Evolutionary conservation across 1,139 yeast species (phyloP), one percentile per base, ranked within the genome.

Genomic region (Yamadazyma trypodendri): DNA sequence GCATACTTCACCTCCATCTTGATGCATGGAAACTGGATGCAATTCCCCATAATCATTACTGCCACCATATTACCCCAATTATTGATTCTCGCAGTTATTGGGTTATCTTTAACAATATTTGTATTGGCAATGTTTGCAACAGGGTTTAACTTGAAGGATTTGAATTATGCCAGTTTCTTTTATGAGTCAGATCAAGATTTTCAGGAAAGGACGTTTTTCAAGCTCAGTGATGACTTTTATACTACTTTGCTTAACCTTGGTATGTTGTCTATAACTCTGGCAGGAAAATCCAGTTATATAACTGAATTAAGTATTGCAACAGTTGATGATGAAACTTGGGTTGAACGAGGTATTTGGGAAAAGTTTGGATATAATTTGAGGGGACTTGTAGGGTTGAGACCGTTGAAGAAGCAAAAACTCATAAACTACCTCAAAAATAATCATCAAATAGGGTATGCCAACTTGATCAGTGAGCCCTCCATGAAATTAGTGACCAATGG

Each of bases 201-300:
- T 24, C 46, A 44, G 27, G 42, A 44, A 24, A 38, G 49, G n/a
- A 36, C 43, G 9, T 32, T 49, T 14, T 43, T 46, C 37, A 31
- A 56, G 65, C 55, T 75, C 40, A 58, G 68, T 36, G 89, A 83
- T 52, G 92, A 84, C 54, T 84, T 84, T 51, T 79, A 79, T 54
- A 69, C 83, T 1, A 77, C 81, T 0, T 59, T 81, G 39, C 65
- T 78, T 48, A 78, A 77, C 46, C 56, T 80, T 35, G 88, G 89
- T 0, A 66, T 77, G 39, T 64, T 83, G 36, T 79, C 86, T 6
- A 71, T 83, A 25, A 76, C 83, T 8, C 79, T 83, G 45, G 82
- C 86, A 0, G 82, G 86, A 2, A 75, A 73, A 43, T 76, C 81
- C 13, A 79, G 84, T 43, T 84, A 81, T 53, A 72, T 81, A 25